Evolutionary conservation across 2,329 filamentous ascomycete species (phyloP), one percentile per base, ranked within the genome.

Genomic region (Diplocarpon mali): DNA sequence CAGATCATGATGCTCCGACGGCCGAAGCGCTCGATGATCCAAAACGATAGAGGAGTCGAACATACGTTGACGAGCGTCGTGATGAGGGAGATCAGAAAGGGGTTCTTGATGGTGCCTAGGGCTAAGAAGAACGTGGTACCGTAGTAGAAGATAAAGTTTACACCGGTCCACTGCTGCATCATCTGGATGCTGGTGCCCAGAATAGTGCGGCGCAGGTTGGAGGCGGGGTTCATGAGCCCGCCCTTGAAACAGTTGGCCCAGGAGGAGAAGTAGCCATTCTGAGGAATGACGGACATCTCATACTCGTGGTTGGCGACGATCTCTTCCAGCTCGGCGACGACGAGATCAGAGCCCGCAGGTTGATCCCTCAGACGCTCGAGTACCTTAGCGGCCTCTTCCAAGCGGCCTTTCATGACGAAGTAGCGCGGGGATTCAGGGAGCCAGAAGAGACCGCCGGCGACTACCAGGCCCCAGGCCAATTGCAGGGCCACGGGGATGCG

Each of bases 111-210:
- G 80, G 83, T 38, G 40, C 51, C 48, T 75, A 92, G 90, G 47
- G 83, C 77, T 31, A 80, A 67, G 67, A 94, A 83, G 78, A 93
- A 92, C 88, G 75, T 93, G 88, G 85, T 88, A 29, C 83, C 85
- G 69, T 80, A 86, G 70, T 86, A 85, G 71, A 88, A 90, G 71
- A 92, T 85, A 67, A 90, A 93, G 74, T 94, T 94, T 67, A 93
- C 83, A 70, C 87, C 85, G 86, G 50, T 50, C 42, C 49, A 76
- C 66, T 85, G 81, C 67, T 85, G 82, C 80, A 85, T 85, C 82
- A 86, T 85, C 70, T 86, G 82, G 30, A 86, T 70, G 14, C 78
- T 79, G 30, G 77, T 82, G 57, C 82, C 82, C 40, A 86, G 71
- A 49, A 85, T 78, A 24, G 80, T 81, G 55, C 80, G 76, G 58